Evolutionary conservation across 129 eudicot genomes (phyloP).

Genomic region (Kitagawia praeruptora): DNA sequence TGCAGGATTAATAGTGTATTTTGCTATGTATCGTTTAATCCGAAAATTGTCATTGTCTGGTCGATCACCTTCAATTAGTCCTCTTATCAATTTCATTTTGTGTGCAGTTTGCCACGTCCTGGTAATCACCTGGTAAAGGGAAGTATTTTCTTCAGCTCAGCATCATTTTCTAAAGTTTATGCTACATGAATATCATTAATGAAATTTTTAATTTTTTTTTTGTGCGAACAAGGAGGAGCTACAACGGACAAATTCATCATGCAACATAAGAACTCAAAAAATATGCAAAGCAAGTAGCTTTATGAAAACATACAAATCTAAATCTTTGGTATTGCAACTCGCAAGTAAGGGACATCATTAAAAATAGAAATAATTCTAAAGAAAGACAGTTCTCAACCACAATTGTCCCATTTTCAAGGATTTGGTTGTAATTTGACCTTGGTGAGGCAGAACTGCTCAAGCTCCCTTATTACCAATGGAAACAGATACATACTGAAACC

Average conservation of each 20-base stretch:
- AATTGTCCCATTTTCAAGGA: neutral
- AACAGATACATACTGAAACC: neutral
- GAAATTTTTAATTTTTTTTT: neutral
- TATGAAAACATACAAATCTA: neutral
- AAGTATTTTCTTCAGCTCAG: slow-evolving; percentile 5
- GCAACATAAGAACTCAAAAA: neutral
- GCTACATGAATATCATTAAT: too few relatives aligned
- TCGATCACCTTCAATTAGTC: slow-evolving; percentile 38
- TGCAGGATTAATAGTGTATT: slow-evolving; percentile 95
- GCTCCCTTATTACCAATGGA: neutral
- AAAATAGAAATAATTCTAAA: neutral
- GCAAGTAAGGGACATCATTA: neutral
- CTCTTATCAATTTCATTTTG: slow-evolving; percentile 83
- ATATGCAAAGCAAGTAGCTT: neutral
- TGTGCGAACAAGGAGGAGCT: neutral
- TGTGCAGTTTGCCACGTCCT: slow-evolving; percentile 99
- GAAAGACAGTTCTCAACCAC: neutral
- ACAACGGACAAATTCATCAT: neutral
- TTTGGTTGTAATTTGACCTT: neutral
- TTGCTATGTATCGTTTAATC: slow-evolving; percentile 78
- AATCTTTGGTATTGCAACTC: neutral
- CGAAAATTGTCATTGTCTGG: slow-evolving; percentile 67
- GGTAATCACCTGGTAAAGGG: slow-evolving; percentile 51
- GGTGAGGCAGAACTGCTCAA: neutral
- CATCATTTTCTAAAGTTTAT: neutral